Evolutionary conservation across 805 yeast genomes (phyloP), one percentile per base, ranked within the genome.

Genomic region (Suhomyces faveliae): DNA sequence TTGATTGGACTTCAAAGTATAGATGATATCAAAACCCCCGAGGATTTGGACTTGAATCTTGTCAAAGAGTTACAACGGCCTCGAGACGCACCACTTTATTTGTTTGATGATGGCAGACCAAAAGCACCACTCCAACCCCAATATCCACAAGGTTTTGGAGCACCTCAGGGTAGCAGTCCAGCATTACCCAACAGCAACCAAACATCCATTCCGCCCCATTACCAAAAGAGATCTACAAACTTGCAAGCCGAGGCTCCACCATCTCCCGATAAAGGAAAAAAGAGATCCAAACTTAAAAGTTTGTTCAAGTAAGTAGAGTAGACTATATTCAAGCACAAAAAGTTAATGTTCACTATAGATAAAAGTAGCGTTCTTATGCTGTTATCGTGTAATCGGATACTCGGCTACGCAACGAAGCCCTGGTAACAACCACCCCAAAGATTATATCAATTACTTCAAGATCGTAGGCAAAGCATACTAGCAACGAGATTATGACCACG

Each of bases 231-330:
- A 44, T 33, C 33, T 27, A 30, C 45, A 17, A 40, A 33, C 11
- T 21, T 47, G 42, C 43, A 51, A 13, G 39, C 49, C 23, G 45
- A 43, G 11, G 42, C 30, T 11, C 43, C 53, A 24, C 30, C 21
- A 19, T 22, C 41, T 10, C 40, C 35, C 6, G 49, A 40, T n/a
- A 64, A 29, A 71, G 73, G 71, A 54, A 78, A 74, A 48, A 75
- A 79, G 60, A 70, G 73, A 35, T 65, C 71, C 11, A 77, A 74
- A 51, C 71, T 80, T 47, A 73, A 75, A 46, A 74, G 71, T 49
- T 69, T 80, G 39, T 70, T 80, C 48, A 77, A 51, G 51, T 53
- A 47, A 33, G 30, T 27, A 27, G 30, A 27, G 10, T 27, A 27
- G 30, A 27, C 30, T 27, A 11, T n/a, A n/a, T n/a, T 27, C 15